Evolutionary conservation across 1,139 yeast species (phyloP).

Genomic region (Kluyveromyces marxianus): DNA sequence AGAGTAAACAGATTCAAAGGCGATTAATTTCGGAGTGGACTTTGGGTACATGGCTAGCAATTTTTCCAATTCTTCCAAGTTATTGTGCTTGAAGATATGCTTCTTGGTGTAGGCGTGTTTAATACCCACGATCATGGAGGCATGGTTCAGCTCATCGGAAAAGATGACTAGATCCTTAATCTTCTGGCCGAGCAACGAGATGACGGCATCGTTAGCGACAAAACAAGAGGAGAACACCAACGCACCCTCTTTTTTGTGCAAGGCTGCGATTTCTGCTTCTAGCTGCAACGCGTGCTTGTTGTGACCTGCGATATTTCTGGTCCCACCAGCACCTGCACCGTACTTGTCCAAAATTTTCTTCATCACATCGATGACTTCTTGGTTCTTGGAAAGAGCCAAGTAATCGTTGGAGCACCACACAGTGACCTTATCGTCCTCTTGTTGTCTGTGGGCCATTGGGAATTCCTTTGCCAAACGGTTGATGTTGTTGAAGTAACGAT

Average conservation of each 20-base stretch:
- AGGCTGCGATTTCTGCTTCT: conserved; percentile 79
- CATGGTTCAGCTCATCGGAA: conserved; percentile 90
- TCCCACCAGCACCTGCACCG: conserved; percentile 99
- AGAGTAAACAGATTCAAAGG: conserved; percentile 93
- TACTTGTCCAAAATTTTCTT: conserved; percentile 74
- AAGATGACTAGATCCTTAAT: conserved; percentile 84
- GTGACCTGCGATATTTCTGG: conserved; percentile 98
- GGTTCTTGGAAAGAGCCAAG: conserved; percentile 86
- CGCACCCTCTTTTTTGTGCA: conserved; percentile 94
- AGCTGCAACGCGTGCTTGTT: conserved; percentile 78
- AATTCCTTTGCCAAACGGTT: conserved; percentile 90
- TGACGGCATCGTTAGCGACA: conserved; percentile 96
- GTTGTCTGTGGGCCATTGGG: conserved; percentile 81
- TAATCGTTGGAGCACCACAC: conserved; percentile 99
- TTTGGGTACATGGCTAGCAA: conserved; percentile 74
- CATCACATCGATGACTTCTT: conserved; percentile 67
- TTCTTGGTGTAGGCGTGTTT: conserved; percentile 83
- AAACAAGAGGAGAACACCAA: conserved; percentile 91
- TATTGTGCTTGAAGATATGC: conserved; percentile 87
- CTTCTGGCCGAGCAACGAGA: conserved; percentile 84
- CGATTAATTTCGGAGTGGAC: conserved; percentile 85
- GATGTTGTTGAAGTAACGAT: conserved; percentile 93
- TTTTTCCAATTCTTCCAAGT: conserved; percentile 72
- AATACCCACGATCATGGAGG: conserved; percentile 95
- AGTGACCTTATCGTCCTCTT: conserved; percentile 75